Evolutionary conservation across 305 asterid genomes (phyloP), one percentile per base, ranked within the genome.

Genomic region (Fraxinus ornus): DNA sequence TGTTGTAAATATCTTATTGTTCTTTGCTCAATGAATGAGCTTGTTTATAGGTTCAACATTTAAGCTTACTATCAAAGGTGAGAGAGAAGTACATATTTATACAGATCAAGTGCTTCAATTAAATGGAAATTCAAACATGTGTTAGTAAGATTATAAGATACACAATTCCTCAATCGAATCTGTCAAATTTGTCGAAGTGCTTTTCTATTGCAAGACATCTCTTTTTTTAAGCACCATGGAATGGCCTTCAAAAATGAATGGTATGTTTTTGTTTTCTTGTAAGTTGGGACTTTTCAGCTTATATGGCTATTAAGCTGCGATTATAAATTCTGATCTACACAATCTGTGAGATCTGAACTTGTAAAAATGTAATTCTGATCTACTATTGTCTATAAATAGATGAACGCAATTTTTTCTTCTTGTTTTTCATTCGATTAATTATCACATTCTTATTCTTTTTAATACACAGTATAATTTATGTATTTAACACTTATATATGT

Each of bases 11-110:
- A 84, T 80, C 68, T 36, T 78, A 70, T 80, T 64, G 62, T 80
- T 84, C 75, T 76, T 80, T 80, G 76, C 79, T 66, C 78, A 26
- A 19, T 24, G 72, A 66, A 80, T 76, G 84, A 84, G 81, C 82
- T 30, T 80, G 81, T 84, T 49, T 47, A 80, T 76, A 76, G 33
- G 77, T 81, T 41, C 68, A 76, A 41, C 68, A 76, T n/a, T 75
- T 57, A 44, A 32, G 30, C 28, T 10, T 21, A 60, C 8, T 60
- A 60, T 60, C 70, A 21, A 60, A 60, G 70, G 70, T 60, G 30
- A 21, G 26, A 60, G 13, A 60, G 70, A 21, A 21, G 70, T 21
- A 60, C 30, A 60, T 60, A 21, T 60, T 7, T 2, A 7, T 60
- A 21, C 13, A 5, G 30, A 21, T 60, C 70, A 60, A 60, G 10